phyloP scores from a whole-genome alignment of 2,329 filamentous ascomycete species.

The Stemphylium lycopersici region DNA sequence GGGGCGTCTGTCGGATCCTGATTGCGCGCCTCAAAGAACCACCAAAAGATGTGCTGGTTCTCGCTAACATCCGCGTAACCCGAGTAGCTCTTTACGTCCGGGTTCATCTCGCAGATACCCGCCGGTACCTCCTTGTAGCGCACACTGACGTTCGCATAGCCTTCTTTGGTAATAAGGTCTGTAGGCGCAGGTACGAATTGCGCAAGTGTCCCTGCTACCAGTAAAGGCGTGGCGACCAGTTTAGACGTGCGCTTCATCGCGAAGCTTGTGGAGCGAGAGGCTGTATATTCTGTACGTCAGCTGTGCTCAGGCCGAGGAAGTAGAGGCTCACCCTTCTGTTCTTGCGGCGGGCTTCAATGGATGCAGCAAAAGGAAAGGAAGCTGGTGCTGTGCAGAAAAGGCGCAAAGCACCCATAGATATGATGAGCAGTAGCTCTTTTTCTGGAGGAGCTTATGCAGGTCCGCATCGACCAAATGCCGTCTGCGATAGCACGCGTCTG shows the following conservation, averaged over 20 bases:
- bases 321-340: not conserved
- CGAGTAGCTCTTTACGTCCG: slow-evolving; percentile 62
- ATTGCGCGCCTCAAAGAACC: slow-evolving; percentile 63
- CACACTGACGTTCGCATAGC: slow-evolving; percentile 58
- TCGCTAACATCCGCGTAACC: slow-evolving; percentile 61
- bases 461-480: not conserved
- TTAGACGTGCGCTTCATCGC: slow-evolving; percentile 19
- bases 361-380: not conserved
- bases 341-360: not conserved
- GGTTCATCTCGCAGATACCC: slow-evolving; percentile 63
- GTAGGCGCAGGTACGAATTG: slow-evolving; percentile 57
- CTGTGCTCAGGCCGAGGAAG: not conserved
- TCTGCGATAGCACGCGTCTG: slow-evolving; percentile 2
- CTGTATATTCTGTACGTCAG: not conserved
- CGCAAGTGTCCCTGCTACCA: slow-evolving; percentile 28
- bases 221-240: slow-evolving; percentile 20
- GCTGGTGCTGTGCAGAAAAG: not conserved
- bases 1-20: slow-evolving; percentile 59
- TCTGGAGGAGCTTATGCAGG: not conserved
- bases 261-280: not conserved
- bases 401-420: not conserved
- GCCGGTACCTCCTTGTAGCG: slow-evolving; percentile 63
- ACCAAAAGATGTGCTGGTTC: slow-evolving; percentile 62
- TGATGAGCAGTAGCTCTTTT: slow-evolving; percentile 1
- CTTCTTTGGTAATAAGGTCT: slow-evolving; percentile 52